phyloP scores from a whole-genome alignment of 2,329 filamentous ascomycete genomes.

The Fusarium proliferatum region DNA sequence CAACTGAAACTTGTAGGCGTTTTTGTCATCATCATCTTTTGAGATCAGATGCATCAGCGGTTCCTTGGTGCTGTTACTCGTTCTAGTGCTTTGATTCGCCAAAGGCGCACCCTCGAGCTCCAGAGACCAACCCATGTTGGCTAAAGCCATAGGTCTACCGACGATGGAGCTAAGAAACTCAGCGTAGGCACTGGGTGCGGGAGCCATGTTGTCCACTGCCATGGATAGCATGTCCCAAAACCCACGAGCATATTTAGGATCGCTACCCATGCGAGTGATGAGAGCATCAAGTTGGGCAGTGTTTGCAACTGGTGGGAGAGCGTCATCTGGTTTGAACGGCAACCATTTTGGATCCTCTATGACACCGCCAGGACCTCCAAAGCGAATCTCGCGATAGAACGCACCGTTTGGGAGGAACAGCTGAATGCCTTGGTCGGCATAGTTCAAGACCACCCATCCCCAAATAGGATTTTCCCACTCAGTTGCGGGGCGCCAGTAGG shows the following conservation, averaged over 20 bases:
- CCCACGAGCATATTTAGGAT: neutral
- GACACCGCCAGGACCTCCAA: neutral
- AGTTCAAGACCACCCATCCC: neutral
- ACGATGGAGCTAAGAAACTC: neutral
- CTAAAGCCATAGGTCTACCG: neutral
- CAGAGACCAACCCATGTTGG: neutral
- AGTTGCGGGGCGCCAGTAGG: neutral
- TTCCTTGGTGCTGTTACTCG: neutral
- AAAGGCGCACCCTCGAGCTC: neutral
- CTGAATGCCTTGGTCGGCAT: neutral
- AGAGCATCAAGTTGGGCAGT: neutral
- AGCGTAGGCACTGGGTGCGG: neutral
- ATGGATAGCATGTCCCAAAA: neutral
- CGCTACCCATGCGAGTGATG: neutral
- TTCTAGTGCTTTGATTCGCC: neutral
- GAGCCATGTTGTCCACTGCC: neutral
- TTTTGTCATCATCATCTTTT: fast-evolving
- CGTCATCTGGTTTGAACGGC: neutral
- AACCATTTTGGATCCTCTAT: neutral
- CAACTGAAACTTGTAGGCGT: neutral
- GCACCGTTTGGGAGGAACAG: neutral
- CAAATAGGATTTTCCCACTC: neutral
- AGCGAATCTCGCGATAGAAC: neutral
- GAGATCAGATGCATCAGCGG: neutral
- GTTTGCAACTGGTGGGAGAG: neutral